Percentiles rank a stretch among this genome's conserved stretches.
Evolutionary conservation across 2,329 filamentous ascomycete genomes (phyloP).

Genomic region (Hymenoscyphus scutula): DNA sequence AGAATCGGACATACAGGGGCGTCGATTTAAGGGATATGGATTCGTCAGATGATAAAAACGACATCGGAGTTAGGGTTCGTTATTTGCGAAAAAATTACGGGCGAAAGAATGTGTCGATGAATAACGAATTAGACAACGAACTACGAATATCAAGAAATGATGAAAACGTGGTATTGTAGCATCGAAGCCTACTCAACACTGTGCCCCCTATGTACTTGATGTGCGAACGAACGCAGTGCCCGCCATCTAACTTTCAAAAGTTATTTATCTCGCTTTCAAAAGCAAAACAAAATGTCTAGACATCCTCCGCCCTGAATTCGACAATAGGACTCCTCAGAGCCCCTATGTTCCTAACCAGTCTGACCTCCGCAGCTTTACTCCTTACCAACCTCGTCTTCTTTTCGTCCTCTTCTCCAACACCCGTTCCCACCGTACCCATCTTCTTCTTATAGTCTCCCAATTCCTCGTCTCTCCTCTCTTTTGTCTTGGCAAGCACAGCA

Average conservation of each 20-base stretch:
- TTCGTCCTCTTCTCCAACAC: slow-evolving; percentile 41
- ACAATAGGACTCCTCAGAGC: slow-evolving; percentile 65
- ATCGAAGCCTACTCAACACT: neutral
- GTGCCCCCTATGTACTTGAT: neutral
- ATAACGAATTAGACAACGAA: neutral
- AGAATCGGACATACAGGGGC: neutral
- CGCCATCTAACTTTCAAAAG: neutral
- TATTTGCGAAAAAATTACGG: neutral
- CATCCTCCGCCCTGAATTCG: slow-evolving; percentile 57
- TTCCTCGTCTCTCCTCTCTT: slow-evolving; percentile 62
- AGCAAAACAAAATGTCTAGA: slow-evolving; percentile 30
- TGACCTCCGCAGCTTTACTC: slow-evolving; percentile 86
- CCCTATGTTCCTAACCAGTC: slow-evolving; percentile 71
- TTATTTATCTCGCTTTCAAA: neutral
- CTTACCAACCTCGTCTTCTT: slow-evolving; percentile 59
- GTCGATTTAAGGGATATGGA: neutral
- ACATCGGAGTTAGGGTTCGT: neutral
- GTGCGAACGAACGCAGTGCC: neutral
- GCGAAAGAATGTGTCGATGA: neutral
- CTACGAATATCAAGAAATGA: neutral
- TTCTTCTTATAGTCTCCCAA: slow-evolving; percentile 53
- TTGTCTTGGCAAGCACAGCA: slow-evolving; percentile 68
- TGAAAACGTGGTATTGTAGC: neutral
- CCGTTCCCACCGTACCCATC: slow-evolving; percentile 33
- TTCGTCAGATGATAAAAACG: neutral